phyloP scores from a whole-genome alignment of 2,329 filamentous ascomycete species.

The Chaetomium globosum region DNA sequence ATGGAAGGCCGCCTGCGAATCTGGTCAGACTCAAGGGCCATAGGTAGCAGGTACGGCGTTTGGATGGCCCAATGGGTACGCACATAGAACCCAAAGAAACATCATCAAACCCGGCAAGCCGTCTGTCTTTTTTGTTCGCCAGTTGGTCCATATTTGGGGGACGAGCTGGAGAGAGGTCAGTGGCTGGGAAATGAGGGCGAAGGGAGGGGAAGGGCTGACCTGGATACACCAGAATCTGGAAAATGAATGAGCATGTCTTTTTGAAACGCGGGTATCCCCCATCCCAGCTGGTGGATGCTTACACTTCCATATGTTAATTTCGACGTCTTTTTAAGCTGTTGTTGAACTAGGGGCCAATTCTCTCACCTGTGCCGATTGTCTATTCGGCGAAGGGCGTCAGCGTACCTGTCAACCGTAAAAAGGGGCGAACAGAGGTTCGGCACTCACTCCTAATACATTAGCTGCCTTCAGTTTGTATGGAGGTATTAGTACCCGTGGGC shows the following conservation, averaged over 20 bases:
- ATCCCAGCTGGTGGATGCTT: background rate
- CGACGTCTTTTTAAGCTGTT: background rate
- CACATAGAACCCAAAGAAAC: conserved; percentile 64
- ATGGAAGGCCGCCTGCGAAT: conserved; percentile 45
- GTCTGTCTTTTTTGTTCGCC: conserved; percentile 61
- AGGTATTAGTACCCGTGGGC: background rate
- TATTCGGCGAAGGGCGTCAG: conserved; percentile 17
- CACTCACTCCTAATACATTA: conserved; percentile 47
- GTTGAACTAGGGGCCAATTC: background rate
- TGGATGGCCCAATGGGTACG: conserved; percentile 18
- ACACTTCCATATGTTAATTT: conserved; percentile 16
- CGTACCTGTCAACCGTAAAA: background rate
- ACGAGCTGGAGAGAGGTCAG: conserved; percentile 34
- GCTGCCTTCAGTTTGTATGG: conserved; percentile 38
- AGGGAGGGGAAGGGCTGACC: conserved; percentile 32
- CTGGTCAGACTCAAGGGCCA: background rate
- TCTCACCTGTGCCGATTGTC: conserved; percentile 41
- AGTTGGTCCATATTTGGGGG: conserved; percentile 62
- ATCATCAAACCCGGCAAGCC: conserved; percentile 64
- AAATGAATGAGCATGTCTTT: background rate
- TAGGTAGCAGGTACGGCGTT: background rate
- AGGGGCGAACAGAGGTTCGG: background rate
- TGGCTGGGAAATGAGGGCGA: background rate
- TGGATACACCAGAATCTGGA: conserved; percentile 48
- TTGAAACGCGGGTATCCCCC: background rate